Conservation (phyloP, 2,329 filamentous ascomycete genomes). For the Aspergillus fischeri region DNA sequence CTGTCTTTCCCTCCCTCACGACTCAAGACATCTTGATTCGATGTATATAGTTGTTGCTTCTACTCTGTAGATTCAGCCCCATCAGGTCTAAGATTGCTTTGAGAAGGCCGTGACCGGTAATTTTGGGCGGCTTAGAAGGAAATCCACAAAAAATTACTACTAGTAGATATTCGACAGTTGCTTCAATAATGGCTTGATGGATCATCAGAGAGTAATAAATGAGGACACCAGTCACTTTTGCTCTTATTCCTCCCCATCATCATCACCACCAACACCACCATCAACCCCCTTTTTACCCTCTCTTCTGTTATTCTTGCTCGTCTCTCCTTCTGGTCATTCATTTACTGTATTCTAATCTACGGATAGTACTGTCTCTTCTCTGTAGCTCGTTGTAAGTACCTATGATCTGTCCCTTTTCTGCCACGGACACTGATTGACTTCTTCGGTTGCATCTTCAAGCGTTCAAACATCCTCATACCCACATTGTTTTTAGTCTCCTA, state of each 20-base stretch:
- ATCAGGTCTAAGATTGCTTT: background rate
- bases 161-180: background rate
- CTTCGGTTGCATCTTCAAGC: background rate
- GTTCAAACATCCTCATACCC: background rate
- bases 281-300: conserved; percentile 15
- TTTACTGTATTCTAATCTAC: background rate
- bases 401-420: background rate
- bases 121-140: background rate
- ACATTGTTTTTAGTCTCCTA: conserved; percentile 2
- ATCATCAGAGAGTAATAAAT: background rate
- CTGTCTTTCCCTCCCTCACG: background rate
- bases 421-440: background rate
- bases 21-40: background rate
- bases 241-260: background rate
- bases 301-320: background rate
- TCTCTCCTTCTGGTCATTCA: background rate
- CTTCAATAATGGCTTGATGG: background rate
- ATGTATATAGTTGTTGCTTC: too few relatives aligned
- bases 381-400: too few relatives aligned
- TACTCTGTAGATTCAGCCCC: too few relatives aligned
- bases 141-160: background rate
- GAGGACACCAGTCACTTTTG: background rate
- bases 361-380: too few relatives aligned
- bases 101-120: background rate
- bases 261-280: background rate